These are phyloP conservation scores for Musa schizocarpa DNA, from an alignment of 176 grass and related monocot species.

Conservation along the genomic window DNA sequence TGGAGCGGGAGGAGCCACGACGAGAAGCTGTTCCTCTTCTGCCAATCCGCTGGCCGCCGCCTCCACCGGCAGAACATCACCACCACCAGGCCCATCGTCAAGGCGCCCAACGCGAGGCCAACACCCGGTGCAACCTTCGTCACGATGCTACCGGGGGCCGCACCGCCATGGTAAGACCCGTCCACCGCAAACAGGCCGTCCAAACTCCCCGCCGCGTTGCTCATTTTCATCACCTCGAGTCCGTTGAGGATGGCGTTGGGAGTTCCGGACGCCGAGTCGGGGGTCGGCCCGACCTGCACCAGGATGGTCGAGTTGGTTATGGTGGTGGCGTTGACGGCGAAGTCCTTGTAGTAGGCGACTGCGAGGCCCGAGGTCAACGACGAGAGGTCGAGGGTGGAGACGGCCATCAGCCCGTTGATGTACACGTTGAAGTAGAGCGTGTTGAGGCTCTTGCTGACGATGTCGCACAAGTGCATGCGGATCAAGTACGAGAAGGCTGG, in stretches of 20 bases:
- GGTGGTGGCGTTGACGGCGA: conserved; percentile 57
- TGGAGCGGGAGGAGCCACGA: conserved; percentile 85
- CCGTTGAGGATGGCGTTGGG: conserved; percentile 85
- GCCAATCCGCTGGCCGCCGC: conserved; percentile 37
- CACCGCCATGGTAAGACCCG: neutral
- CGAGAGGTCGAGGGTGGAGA: conserved; percentile 58
- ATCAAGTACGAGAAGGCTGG: conserved; percentile 64
- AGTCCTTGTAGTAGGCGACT: conserved; percentile 69
- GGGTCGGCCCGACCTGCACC: conserved; percentile 54
- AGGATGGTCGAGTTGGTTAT: conserved; percentile 64
- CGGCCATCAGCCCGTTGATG: conserved; percentile 66
- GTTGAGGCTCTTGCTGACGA: conserved; percentile 79
- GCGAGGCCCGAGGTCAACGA: conserved; percentile 69
- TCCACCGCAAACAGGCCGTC: conserved; percentile 52
- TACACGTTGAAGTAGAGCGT: conserved; percentile 86
- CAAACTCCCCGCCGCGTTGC: conserved; percentile 65
- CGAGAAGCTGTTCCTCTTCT: conserved; percentile 69
- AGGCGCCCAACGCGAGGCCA: conserved; percentile 42
- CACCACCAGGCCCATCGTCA: conserved; percentile 36
- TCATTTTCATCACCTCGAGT: conserved; percentile 93
- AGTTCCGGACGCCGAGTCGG: conserved; percentile 25
- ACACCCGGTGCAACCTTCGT: conserved; percentile 41
- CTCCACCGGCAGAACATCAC: conserved; percentile 42
- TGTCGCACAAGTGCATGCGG: conserved; percentile 81
- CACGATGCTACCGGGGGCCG: conserved; percentile 23